A percentile compares a stretch with the other conserved stretches of the same genome.
Conservation (phyloP, 345 rosid species). For the Camelina laxa region DNA sequence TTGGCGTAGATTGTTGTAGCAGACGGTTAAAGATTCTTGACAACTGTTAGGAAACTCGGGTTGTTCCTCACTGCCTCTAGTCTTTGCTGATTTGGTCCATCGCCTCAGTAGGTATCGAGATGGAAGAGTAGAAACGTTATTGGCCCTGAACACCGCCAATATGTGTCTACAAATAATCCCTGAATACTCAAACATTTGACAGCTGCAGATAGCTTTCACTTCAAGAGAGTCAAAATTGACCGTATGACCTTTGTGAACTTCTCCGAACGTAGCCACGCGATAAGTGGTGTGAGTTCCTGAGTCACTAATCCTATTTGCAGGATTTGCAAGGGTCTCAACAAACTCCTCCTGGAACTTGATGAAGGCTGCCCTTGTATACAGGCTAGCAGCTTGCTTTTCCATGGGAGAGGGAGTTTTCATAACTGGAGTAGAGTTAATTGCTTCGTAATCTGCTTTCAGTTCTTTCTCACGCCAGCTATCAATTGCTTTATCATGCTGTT, state of each 20-base stretch:
- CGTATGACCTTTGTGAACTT: slow-evolving; percentile 60
- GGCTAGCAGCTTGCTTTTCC: slow-evolving; percentile 79
- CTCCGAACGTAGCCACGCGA: slow-evolving; percentile 75
- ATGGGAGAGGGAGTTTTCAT: slow-evolving; percentile 79
- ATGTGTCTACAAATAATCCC: slow-evolving; percentile 81
- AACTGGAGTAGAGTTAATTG: slow-evolving; percentile 55
- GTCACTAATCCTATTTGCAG: slow-evolving; percentile 65
- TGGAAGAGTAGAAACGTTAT: slow-evolving; percentile 75
- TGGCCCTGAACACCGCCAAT: slow-evolving; percentile 74
- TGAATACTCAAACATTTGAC: slow-evolving; percentile 80
- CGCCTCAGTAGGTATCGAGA: slow-evolving; percentile 66
- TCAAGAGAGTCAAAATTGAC: slow-evolving; percentile 65
- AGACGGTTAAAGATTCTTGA: slow-evolving; percentile 59
- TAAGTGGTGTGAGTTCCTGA: slow-evolving; percentile 57
- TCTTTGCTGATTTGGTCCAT: slow-evolving; percentile 84
- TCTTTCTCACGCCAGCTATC: slow-evolving; percentile 74
- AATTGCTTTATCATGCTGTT: slow-evolving; percentile 71
- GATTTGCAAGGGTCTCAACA: slow-evolving; percentile 73
- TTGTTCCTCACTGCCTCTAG: slow-evolving; percentile 49
- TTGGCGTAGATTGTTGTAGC: slow-evolving; percentile 71
- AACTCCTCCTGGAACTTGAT: slow-evolving; percentile 80
- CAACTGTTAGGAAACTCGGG: slow-evolving; percentile 48
- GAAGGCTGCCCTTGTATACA: slow-evolving; percentile 69
- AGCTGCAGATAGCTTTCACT: slow-evolving; percentile 80
- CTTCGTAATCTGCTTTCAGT: slow-evolving; percentile 75